Conservation (phyloP, 345 rosid species). For the Aethionema arabicum region DNA sequence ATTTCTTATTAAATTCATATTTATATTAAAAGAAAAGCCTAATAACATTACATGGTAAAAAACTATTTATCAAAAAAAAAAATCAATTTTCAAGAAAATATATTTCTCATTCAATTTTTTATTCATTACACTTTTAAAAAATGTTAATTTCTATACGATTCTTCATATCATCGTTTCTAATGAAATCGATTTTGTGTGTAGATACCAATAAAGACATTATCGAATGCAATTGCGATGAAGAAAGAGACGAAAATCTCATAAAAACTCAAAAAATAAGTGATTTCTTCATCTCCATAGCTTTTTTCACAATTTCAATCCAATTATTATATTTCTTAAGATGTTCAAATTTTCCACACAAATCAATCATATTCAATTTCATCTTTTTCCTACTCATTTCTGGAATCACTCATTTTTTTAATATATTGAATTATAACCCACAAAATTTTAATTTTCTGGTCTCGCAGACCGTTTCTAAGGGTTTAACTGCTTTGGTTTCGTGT, state of each 20-base stretch:
- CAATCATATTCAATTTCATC: slow-evolving; percentile 74
- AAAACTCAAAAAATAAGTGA: slow-evolving; percentile 64
- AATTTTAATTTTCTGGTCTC: slow-evolving; percentile 63
- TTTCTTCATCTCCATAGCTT: slow-evolving; percentile 75
- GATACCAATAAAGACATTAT: no score
- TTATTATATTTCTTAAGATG: slow-evolving; percentile 75
- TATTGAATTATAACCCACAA: slow-evolving; percentile 68
- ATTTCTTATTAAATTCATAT: no score
- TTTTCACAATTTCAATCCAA: slow-evolving; percentile 72
- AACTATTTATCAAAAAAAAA: no score
- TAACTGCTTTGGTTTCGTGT: slow-evolving; percentile 73
- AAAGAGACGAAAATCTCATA: slow-evolving; percentile 58
- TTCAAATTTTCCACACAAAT: slow-evolving; percentile 72
- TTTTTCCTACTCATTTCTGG: slow-evolving; percentile 80
- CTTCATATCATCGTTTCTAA: no score
- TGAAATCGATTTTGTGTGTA: no score
- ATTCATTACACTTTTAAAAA: no score
- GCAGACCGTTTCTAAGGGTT: slow-evolving; percentile 66
- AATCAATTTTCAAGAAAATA: no score
- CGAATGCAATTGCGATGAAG: slow-evolving; percentile 69
- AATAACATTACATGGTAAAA: no score
- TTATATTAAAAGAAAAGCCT: no score
- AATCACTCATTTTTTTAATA: slow-evolving; percentile 71
- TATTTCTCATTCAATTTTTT: no score
- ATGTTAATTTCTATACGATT: no score